Percentiles rank a stretch among this genome's conserved stretches.
Conservation (phyloP, 2,329 filamentous ascomycete species). For the Stromatinia cepivora region DNA sequence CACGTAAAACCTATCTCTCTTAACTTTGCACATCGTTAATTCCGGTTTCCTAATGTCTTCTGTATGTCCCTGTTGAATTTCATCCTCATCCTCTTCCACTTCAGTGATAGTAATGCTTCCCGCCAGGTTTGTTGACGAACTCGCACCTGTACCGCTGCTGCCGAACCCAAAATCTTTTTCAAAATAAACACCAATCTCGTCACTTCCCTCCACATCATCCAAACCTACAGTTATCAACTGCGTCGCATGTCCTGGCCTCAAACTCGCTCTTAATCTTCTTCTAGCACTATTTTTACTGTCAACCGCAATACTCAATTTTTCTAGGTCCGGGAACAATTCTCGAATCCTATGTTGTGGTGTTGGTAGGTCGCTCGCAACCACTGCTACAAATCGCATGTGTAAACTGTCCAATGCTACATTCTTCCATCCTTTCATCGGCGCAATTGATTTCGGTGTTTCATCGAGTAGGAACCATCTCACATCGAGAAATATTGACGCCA, state of each 20-base stretch:
- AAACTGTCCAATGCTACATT: slow-evolving; percentile 40
- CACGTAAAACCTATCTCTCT: slow-evolving; percentile 34
- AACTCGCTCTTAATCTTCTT: slow-evolving; percentile 36
- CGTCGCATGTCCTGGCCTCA: slow-evolving; percentile 39
- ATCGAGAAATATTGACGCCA: slow-evolving; percentile 37
- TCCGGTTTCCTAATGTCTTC: slow-evolving; percentile 25
- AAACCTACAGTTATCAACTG: slow-evolving; percentile 30
- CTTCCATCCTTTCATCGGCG: slow-evolving; percentile 38
- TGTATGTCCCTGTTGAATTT: not conserved
- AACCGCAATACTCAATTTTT: slow-evolving; percentile 37
- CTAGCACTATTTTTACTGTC: slow-evolving; percentile 37
- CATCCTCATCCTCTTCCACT: slow-evolving; percentile 17
- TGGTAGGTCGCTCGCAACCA: slow-evolving; percentile 33
- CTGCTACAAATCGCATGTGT: slow-evolving; percentile 37
- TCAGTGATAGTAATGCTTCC: not conserved
- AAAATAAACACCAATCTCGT: slow-evolving; percentile 30
- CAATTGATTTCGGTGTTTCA: slow-evolving; percentile 30
- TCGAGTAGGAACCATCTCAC: slow-evolving; percentile 40
- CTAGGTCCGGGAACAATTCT: slow-evolving; percentile 35
- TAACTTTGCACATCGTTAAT: slow-evolving; percentile 37
- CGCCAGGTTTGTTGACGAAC: not conserved
- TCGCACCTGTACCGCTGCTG: not conserved
- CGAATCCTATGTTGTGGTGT: slow-evolving; percentile 35
- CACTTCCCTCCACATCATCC: slow-evolving; percentile 19
- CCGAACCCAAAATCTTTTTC: slow-evolving; percentile 33